Evolutionary conservation across 768 basidiomycete species (phyloP).

Genomic region (Hericium erinaceus): DNA sequence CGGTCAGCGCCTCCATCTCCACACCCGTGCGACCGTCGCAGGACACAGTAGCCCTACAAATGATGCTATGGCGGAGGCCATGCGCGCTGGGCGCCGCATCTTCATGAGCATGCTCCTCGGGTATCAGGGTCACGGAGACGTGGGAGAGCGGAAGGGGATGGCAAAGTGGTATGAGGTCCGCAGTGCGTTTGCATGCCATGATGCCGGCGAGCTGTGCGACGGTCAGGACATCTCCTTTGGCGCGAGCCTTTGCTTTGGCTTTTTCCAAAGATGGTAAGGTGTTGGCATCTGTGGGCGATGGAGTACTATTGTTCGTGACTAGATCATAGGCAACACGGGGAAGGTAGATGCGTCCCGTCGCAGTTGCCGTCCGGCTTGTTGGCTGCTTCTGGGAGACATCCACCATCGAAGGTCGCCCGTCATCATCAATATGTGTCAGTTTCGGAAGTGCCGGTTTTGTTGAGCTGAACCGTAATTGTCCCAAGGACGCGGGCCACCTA

Average conservation of each 20-base stretch:
- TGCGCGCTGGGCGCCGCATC: neutral
- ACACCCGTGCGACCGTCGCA: slow-evolving; percentile 80
- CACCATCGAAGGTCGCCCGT: slow-evolving; percentile 78
- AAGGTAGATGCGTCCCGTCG: slow-evolving; percentile 64
- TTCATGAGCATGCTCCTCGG: slow-evolving; percentile 25
- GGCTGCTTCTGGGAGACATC: slow-evolving; percentile 56
- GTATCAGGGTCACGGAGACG: slow-evolving; percentile 51
- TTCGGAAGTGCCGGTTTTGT: slow-evolving; percentile 7
- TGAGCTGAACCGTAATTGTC: neutral
- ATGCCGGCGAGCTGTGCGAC: slow-evolving; percentile 81
- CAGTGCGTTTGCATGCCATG: slow-evolving; percentile 80
- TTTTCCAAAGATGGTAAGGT: slow-evolving; percentile 17
- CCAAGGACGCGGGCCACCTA: neutral
- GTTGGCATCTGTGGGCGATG: slow-evolving; percentile 8
- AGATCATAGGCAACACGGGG: slow-evolving; percentile 57
- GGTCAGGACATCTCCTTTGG: slow-evolving; percentile 64
- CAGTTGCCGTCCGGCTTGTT: slow-evolving; percentile 64
- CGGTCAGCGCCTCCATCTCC: slow-evolving; percentile 91
- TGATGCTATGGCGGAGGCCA: slow-evolving; percentile 31
- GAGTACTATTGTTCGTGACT: slow-evolving; percentile 33
- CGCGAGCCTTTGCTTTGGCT: slow-evolving; percentile 39
- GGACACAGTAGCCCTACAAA: slow-evolving; percentile 59
- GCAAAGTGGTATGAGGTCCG: slow-evolving; percentile 79
- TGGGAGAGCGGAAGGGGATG: slow-evolving; percentile 74
- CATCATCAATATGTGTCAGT: slow-evolving; percentile 64